These are phyloP conservation scores for Populus pruinosa DNA, from an alignment of 345 rosid genomes.

Conservation along the genomic window DNA sequence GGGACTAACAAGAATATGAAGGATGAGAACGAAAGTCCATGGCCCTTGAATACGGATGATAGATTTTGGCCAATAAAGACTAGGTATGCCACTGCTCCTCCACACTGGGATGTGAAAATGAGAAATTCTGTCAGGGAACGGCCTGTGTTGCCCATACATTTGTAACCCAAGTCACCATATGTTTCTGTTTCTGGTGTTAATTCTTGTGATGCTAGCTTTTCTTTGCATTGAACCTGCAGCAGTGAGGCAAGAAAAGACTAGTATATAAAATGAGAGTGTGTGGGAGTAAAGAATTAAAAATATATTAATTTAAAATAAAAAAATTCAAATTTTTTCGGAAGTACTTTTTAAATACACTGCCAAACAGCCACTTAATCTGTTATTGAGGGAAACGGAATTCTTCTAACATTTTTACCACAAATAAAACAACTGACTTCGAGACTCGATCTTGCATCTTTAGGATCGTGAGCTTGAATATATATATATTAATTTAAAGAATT, in stretches of 20 bases:
- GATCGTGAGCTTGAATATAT: no score
- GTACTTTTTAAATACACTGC: no score
- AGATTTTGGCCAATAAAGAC: constrained; percentile 85
- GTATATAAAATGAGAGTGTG: no score
- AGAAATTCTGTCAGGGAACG: constrained; percentile 74
- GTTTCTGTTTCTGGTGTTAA: constrained; percentile 52
- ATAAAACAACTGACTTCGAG: no score
- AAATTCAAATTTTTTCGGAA: no score
- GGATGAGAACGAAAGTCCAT: constrained; percentile 33
- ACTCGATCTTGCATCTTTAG: no score
- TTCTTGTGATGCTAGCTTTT: constrained; percentile 52
- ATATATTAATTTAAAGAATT: no score
- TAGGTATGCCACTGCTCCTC: constrained; percentile 82
- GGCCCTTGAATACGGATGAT: constrained; percentile 48
- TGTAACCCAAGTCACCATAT: constrained; percentile 80
- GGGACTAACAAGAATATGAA: constrained; percentile 75
- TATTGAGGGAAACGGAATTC: background rate
- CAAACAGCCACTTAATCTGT: background rate
- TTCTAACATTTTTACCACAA: no score
- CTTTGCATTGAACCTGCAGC: constrained; percentile 66
- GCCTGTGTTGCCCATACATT: constrained; percentile 66
- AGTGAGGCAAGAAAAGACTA: background rate
- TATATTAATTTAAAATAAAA: no score
- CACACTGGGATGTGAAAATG: constrained; percentile 71
- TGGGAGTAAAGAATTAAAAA: no score